Conservation (phyloP, 2,329 filamentous ascomycete genomes). For the Ramularia collo-cygni region DNA sequence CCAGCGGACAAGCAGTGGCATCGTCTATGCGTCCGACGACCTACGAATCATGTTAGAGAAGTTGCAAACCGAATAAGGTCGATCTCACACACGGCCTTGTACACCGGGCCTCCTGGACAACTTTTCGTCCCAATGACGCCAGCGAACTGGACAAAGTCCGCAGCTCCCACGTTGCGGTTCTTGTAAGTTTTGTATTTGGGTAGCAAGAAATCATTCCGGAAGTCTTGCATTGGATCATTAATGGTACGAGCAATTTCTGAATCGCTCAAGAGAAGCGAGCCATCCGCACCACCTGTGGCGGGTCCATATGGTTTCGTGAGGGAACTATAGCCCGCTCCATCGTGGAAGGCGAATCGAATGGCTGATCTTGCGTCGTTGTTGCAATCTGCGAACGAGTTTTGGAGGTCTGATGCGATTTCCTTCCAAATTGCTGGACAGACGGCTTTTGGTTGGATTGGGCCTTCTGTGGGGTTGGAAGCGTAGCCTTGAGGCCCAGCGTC, state of each 20-base stretch:
- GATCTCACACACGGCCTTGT: slow-evolving; percentile 4
- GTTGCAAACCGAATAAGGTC: too few relatives aligned
- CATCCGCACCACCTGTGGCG: slow-evolving; percentile 34
- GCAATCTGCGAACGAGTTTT: slow-evolving; percentile 23
- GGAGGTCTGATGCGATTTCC: slow-evolving; percentile 7
- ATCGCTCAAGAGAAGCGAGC: slow-evolving; percentile 35
- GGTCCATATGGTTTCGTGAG: slow-evolving; percentile 18
- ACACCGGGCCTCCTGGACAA: slow-evolving; percentile 15
- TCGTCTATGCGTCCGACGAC: slow-evolving; percentile 45
- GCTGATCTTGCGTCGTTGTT: slow-evolving; percentile 29
- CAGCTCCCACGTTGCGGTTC: slow-evolving; percentile 36
- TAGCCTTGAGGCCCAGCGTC: too few relatives aligned
- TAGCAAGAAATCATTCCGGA: slow-evolving; percentile 35
- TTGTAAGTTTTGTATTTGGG: slow-evolving; percentile 20
- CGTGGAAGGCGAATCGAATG: slow-evolving; percentile 32
- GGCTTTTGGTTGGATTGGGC: too few relatives aligned
- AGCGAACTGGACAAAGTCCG: slow-evolving; percentile 49
- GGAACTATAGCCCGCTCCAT: slow-evolving; percentile 16
- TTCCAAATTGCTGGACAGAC: slow-evolving; percentile 13
- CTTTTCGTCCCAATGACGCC: slow-evolving; percentile 35
- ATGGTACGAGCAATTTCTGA: slow-evolving; percentile 31
- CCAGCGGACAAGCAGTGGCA: slow-evolving; percentile 34
- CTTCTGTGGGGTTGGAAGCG: too few relatives aligned
- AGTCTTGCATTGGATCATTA: slow-evolving; percentile 42
- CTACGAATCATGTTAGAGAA: too few relatives aligned